phyloP scores from a whole-genome alignment of 106 monocot species.

The Phalaenopsis aphrodite region DNA sequence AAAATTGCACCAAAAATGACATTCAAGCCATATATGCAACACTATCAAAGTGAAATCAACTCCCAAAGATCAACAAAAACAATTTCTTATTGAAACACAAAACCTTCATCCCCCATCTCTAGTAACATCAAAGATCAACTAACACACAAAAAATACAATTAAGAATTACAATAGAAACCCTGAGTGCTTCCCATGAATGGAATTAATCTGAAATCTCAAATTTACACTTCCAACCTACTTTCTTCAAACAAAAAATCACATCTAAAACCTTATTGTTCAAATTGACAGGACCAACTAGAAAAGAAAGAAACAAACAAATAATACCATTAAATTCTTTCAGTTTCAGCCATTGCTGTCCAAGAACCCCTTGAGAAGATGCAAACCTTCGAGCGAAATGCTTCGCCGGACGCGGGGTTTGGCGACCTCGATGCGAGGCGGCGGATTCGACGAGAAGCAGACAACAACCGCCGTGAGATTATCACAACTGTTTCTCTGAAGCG shows the following conservation, averaged over 20 bases:
- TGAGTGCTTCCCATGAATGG: background rate
- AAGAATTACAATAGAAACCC: background rate
- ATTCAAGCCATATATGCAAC: too few relatives aligned
- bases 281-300: background rate
- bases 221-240: conserved; percentile 22
- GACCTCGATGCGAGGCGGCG: conserved; percentile 50
- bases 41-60: too few relatives aligned
- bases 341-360: conserved; percentile 35
- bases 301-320: background rate
- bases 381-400: conserved; percentile 62
- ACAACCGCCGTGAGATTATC: conserved; percentile 42
- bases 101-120: background rate
- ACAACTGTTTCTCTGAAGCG: conserved; percentile 32
- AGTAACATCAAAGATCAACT: conserved; percentile 5
- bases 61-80: too few relatives aligned
- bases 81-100: too few relatives aligned
- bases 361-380: conserved; percentile 54
- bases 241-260: background rate
- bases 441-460: conserved; percentile 33
- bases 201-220: conserved; percentile 25
- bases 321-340: background rate
- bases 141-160: background rate
- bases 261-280: background rate
- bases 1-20: too few relatives aligned
- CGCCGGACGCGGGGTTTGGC: conserved; percentile 43